Evolutionary conservation across 176 grass and related monocot species (phyloP).

Genomic region (Carex myosuroides): DNA sequence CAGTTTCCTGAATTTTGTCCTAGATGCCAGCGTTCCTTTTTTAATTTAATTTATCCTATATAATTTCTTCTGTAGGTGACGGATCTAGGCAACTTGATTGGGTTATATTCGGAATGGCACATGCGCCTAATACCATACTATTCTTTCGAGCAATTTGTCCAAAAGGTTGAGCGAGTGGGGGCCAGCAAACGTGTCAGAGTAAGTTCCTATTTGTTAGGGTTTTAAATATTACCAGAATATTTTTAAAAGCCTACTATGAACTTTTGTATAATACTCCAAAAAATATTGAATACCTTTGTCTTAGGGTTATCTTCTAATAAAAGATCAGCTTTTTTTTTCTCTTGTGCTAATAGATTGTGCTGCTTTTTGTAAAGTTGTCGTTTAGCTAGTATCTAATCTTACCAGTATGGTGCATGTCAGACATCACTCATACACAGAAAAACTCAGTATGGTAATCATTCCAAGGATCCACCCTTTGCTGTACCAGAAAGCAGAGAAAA

Average conservation of each 20-base stretch:
- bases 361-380: background rate
- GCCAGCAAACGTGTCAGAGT: conserved; percentile 57
- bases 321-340: background rate
- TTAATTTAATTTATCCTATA: background rate
- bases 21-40: background rate
- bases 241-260: background rate
- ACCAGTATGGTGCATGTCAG: background rate
- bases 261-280: background rate
- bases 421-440: background rate
- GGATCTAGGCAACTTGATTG: conserved; percentile 77
- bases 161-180: conserved; percentile 64
- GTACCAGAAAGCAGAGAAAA: background rate
- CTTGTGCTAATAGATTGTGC: too few species aligned
- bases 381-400: background rate
- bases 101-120: conserved; percentile 68
- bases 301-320: background rate
- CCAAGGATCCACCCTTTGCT: background rate
- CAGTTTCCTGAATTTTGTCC: background rate
- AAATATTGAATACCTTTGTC: background rate
- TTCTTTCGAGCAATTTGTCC: conserved; percentile 78
- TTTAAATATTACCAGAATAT: background rate
- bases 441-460: background rate
- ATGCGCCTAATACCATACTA: conserved; percentile 72
- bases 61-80: conserved; percentile 36
- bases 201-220: conserved; percentile 29